Percentiles rank a stretch among this genome's conserved stretches.
Conservation (phyloP, 2,329 filamentous ascomycete genomes). For the Penicillium sp. region DNA sequence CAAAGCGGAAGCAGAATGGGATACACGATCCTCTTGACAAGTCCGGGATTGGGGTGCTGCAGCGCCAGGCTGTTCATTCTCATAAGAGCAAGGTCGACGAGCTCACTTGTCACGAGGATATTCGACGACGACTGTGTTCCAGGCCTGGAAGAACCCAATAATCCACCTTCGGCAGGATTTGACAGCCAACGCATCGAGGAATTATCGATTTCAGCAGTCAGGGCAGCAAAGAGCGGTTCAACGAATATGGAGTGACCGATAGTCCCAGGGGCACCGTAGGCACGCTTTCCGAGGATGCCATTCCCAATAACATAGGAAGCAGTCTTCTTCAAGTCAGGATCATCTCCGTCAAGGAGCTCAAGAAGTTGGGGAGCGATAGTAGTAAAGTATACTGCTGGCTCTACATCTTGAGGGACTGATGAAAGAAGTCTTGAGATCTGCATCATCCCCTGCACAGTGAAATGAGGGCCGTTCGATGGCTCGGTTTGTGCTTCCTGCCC, state of each 20-base stretch:
- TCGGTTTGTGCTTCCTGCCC: conserved; percentile 36
- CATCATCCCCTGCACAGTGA: conserved; percentile 49
- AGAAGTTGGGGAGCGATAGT: conserved; percentile 45
- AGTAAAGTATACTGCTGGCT: conserved; percentile 39
- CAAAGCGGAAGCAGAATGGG: conserved; percentile 46
- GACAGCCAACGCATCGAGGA: conserved; percentile 33
- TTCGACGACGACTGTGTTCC: conserved; percentile 4
- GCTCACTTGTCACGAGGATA: conserved; percentile 29
- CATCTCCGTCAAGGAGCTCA: conserved; percentile 42
- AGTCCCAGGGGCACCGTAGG: conserved; percentile 42
- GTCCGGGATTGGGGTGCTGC: conserved; percentile 47
- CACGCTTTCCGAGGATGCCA: conserved; percentile 45
- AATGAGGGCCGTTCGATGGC: conserved; percentile 38
- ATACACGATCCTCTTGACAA: conserved; percentile 45
- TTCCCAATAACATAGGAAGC: conserved; percentile 47
- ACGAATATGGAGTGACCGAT: conserved; percentile 47
- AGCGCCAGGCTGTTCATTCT: conserved; percentile 41
- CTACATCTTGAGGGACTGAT: conserved; percentile 43
- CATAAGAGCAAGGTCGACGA: conserved; percentile 36
- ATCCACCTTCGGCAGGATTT: conserved; percentile 22
- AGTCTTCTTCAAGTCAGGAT: conserved; percentile 44
- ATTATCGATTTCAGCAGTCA: conserved; percentile 36
- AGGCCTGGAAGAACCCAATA: conserved; percentile 1
- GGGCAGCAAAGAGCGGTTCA: conserved; percentile 42
- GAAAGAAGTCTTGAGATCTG: conserved; percentile 46